Conservation (phyloP, 1,284 basidiomycete genomes). For the Ganoderma resinaceum region DNA sequence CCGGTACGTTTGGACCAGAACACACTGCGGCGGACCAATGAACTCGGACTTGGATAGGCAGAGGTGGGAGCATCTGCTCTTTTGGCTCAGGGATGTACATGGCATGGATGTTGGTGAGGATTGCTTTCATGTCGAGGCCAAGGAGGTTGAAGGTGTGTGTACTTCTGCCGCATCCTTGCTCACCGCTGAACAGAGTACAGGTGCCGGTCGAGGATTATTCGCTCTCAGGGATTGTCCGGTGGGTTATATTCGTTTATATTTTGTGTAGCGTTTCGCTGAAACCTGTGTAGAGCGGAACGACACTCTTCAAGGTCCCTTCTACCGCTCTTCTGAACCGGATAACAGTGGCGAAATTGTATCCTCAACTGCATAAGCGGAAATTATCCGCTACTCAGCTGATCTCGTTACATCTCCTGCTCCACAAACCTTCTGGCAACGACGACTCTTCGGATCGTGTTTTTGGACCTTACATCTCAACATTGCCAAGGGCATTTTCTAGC, state of each 20-base stretch:
- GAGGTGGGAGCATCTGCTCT: slow-evolving; percentile 59
- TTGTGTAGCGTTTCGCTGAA: neutral
- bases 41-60: slow-evolving; percentile 36
- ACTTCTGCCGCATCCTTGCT: neutral
- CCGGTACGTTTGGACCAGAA: too few species aligned
- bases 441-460: slow-evolving; percentile 66
- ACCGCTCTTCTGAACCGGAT: slow-evolving; percentile 73
- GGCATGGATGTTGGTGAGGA: slow-evolving; percentile 53
- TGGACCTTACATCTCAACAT: slow-evolving; percentile 76
- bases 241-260: slow-evolving; percentile 24
- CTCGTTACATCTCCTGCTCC: slow-evolving; percentile 56
- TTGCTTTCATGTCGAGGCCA: slow-evolving; percentile 53
- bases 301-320: slow-evolving; percentile 73
- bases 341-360: slow-evolving; percentile 66
- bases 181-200: slow-evolving; percentile 41
- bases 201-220: slow-evolving; percentile 77
- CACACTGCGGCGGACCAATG: slow-evolving; percentile 3
- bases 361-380: slow-evolving; percentile 35
- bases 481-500: slow-evolving; percentile 71
- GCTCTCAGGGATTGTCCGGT: slow-evolving; percentile 55
- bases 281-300: slow-evolving; percentile 52
- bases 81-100: slow-evolving; percentile 58
- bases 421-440: slow-evolving; percentile 37
- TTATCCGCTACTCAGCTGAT: slow-evolving; percentile 65
- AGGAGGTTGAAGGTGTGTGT: slow-evolving; percentile 36